Evolutionary conservation across 164 flowering plant species (phyloP).

Genomic region (Sextonia rubra): DNA sequence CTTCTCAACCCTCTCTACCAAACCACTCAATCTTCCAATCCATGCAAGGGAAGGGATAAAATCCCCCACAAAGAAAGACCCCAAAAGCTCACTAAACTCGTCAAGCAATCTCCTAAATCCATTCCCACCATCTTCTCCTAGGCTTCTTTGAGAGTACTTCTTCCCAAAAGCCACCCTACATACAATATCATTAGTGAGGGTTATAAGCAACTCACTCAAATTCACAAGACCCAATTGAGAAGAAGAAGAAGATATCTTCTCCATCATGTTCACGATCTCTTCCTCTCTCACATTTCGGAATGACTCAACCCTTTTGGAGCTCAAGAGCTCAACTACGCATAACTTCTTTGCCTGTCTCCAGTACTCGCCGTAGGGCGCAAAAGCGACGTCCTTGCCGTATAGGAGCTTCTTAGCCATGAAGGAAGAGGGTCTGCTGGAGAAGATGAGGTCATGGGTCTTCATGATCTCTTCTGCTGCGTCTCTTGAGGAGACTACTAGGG

Average conservation of each 20-base stretch:
- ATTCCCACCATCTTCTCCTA: background rate
- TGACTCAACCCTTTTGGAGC: constrained; percentile 45
- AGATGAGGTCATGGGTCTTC: constrained; percentile 11
- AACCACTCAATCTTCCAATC: constrained; percentile 5
- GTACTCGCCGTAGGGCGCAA: constrained; percentile 49
- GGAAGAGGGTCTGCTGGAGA: background rate
- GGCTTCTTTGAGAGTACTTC: background rate
- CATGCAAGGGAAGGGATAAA: constrained; percentile 4
- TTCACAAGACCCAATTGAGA: constrained; percentile 1
- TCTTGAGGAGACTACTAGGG: constrained; percentile 29
- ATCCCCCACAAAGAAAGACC: constrained; percentile 8
- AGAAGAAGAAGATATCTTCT: background rate
- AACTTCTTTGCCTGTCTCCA: constrained; percentile 40
- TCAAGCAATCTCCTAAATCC: background rate
- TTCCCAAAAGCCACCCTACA: constrained; percentile 20
- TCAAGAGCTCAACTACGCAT: constrained; percentile 32
- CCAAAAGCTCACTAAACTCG: background rate
- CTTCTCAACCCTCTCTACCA: background rate
- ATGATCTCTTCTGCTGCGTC: constrained; percentile 7
- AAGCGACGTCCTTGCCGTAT: constrained; percentile 38
- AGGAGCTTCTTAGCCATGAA: constrained; percentile 29
- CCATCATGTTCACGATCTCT: constrained; percentile 38
- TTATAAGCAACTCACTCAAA: background rate
- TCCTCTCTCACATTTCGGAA: constrained; percentile 40
- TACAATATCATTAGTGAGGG: constrained; percentile 7